phyloP scores from a whole-genome alignment of 2,329 filamentous ascomycete species.

The Nemania abortiva region DNA sequence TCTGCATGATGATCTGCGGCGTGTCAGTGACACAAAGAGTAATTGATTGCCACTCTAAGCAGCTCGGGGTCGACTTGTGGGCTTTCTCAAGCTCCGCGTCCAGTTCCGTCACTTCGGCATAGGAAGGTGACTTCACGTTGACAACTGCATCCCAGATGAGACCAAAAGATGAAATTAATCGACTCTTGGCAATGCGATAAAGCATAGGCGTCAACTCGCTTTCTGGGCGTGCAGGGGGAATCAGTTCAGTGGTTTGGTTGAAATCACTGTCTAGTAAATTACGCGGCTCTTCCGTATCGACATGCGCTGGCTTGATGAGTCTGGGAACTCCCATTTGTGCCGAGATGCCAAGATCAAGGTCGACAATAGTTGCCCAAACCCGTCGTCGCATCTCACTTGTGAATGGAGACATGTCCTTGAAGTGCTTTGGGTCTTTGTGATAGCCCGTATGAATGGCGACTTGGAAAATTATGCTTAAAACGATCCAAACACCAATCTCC shows the following conservation, averaged over 20 bases:
- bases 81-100: constrained; percentile 42
- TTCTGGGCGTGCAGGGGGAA: constrained; percentile 54
- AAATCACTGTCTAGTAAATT: constrained; percentile 62
- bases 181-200: constrained; percentile 45
- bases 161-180: constrained; percentile 46
- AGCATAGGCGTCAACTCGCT: constrained; percentile 48
- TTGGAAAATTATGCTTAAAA: constrained; percentile 52
- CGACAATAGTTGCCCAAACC: constrained; percentile 56
- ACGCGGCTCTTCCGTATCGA: constrained; percentile 57
- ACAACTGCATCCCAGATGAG: constrained; percentile 45
- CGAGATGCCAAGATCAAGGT: constrained; percentile 58
- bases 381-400: constrained; percentile 60
- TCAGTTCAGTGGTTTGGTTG: constrained; percentile 46
- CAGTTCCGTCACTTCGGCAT: constrained; percentile 43
- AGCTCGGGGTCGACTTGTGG: constrained; percentile 34
- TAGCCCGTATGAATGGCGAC: constrained; percentile 58
- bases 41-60: constrained; percentile 41
- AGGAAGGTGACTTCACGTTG: constrained; percentile 38
- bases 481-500: constrained; percentile 51
- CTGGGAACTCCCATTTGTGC: constrained; percentile 61
- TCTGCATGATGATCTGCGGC: constrained; percentile 63
- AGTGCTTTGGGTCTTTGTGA: constrained; percentile 59
- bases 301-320: constrained; percentile 56
- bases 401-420: constrained; percentile 55
- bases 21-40: constrained; percentile 59